Conservation (phyloP, 2,329 filamentous ascomycete genomes). For the Colletotrichum sp. region DNA sequence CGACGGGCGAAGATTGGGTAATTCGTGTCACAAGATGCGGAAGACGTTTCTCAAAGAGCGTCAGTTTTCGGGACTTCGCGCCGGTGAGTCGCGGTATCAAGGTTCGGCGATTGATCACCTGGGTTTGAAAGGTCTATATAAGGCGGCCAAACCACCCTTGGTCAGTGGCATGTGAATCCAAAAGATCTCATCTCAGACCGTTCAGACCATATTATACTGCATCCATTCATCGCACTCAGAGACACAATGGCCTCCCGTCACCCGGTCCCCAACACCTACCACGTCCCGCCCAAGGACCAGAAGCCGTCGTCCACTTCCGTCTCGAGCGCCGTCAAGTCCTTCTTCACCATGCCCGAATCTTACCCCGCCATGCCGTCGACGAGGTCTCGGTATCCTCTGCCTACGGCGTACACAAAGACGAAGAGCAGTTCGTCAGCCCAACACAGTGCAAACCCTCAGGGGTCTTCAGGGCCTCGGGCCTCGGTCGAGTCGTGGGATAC, state of each 20-base stretch:
- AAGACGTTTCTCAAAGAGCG: background rate
- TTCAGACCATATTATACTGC: background rate
- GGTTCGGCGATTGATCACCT: background rate
- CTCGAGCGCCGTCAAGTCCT: background rate
- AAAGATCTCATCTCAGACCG: background rate
- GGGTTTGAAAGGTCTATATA: background rate
- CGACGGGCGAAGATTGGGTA: background rate
- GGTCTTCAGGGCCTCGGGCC: background rate
- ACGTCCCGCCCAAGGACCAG: background rate
- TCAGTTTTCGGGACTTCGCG: background rate
- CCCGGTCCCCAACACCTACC: constrained; percentile 1
- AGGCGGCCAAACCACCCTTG: background rate
- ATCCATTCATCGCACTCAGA: background rate
- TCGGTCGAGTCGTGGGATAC: background rate
- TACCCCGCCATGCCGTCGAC: background rate
- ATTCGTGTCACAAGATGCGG: background rate
- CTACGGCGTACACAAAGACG: background rate
- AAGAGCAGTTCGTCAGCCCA: background rate
- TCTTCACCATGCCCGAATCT: background rate
- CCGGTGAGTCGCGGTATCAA: background rate
- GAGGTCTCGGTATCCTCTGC: background rate
- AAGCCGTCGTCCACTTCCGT: background rate
- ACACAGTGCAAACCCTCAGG: background rate
- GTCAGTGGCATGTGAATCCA: background rate
- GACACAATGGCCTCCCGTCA: constrained; percentile 1